These are phyloP conservation scores for Coleophoma crateriformis DNA, from an alignment of 2,329 filamentous ascomycete genomes.

Conservation along the genomic window DNA sequence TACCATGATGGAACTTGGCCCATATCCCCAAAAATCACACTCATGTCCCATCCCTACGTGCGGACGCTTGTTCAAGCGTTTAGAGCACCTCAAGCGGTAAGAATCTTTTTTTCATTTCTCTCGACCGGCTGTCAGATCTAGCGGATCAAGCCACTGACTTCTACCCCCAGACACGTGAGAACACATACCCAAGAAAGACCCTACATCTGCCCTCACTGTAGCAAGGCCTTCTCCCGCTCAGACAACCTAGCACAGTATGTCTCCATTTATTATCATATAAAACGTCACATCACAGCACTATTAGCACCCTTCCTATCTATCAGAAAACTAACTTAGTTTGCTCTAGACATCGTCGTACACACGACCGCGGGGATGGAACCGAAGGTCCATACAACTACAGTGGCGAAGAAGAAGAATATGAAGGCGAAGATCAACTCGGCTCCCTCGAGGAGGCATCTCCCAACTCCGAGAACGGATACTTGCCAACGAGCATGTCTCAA, in stretches of 20 bases:
- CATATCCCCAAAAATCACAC: constrained; percentile 96
- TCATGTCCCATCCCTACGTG: constrained; percentile 99
- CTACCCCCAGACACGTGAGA: constrained; percentile 78
- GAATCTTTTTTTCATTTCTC: constrained; percentile 37
- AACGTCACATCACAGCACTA: constrained; percentile 7
- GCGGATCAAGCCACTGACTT: constrained; percentile 40
- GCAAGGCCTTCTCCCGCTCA: constrained; percentile 96
- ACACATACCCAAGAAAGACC: constrained; percentile 99
- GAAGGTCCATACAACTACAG: constrained; percentile 56
- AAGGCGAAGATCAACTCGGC: constrained; percentile 77
- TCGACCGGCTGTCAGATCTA: constrained; percentile 18
- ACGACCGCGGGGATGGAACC: constrained; percentile 70
- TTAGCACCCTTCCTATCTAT: constrained; percentile 4
- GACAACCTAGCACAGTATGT: constrained; percentile 97
- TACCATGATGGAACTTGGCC: constrained; percentile 92
- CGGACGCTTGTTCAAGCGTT: constrained; percentile 93
- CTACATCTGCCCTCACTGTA: constrained; percentile 96
- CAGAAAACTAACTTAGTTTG: constrained; percentile 12
- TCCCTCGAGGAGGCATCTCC: constrained; percentile 76
- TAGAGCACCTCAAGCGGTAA: constrained; percentile 99
- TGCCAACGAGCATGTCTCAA: constrained; percentile 28
- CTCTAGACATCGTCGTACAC: constrained; percentile 64
- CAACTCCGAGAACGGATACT: constrained; percentile 61
- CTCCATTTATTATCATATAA: constrained; percentile 25
- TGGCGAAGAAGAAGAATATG: constrained; percentile 73